Conservation (phyloP, 352 stramenopile species). For the Globisporangium lucens region DNA sequence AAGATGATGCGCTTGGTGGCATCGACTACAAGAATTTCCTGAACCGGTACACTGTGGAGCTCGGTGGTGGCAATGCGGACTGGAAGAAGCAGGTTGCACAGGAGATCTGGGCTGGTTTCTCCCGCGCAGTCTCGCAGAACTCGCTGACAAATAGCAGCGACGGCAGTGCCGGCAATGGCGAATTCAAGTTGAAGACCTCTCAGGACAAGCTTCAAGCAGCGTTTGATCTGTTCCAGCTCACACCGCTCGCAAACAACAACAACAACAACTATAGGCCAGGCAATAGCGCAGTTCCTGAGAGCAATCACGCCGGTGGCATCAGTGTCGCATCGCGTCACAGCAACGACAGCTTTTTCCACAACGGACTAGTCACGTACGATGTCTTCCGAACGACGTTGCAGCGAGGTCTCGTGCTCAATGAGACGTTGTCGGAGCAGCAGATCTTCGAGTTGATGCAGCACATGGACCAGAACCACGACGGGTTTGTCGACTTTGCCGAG, state of each 20-base stretch:
- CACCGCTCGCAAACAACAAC: constrained; percentile 1
- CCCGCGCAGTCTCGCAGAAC: constrained; percentile 40
- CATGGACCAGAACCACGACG: constrained; percentile 89
- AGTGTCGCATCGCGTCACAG: constrained; percentile 32
- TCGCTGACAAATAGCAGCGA: constrained; percentile 8
- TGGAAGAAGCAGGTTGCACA: constrained; percentile 66
- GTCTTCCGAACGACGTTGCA: constrained; percentile 76
- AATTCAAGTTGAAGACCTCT: constrained; percentile 44
- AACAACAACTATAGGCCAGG: neutral
- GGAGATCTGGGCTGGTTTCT: constrained; percentile 72
- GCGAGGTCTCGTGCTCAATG: constrained; percentile 44
- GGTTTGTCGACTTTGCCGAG: constrained; percentile 87
- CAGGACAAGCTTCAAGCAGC: constrained; percentile 65
- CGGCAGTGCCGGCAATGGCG: constrained; percentile 20
- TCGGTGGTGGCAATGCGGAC: constrained; percentile 54
- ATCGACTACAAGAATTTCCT: constrained; percentile 78
- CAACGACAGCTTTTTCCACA: constrained; percentile 48
- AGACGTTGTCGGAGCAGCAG: constrained; percentile 83
- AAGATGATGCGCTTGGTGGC: constrained; percentile 28
- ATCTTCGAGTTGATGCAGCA: constrained; percentile 93
- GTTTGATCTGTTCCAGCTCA: constrained; percentile 63
- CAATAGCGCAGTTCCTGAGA: constrained; percentile 1
- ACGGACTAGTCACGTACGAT: constrained; percentile 67
- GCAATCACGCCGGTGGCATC: constrained; percentile 18
- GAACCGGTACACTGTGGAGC: constrained; percentile 68